phyloP scores from a whole-genome alignment of 768 basidiomycete genomes.

The Amylocystis lapponica region DNA sequence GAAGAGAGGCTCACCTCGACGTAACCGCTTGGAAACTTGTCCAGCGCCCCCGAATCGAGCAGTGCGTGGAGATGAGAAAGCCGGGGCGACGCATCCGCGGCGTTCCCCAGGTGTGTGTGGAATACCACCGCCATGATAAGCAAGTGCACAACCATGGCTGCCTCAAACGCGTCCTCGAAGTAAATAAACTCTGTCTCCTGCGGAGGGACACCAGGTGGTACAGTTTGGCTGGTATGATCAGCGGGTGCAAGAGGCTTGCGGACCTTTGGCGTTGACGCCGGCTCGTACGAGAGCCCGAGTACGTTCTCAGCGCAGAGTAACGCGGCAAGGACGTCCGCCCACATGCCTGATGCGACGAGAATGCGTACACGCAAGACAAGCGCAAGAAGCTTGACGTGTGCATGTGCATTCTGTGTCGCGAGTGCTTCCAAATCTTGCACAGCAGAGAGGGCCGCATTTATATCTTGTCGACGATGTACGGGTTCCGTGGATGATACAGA shows the following conservation, averaged over 20 bases:
- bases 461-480: conserved; percentile 16
- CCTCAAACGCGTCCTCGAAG: conserved; percentile 30
- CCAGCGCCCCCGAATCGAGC: conserved; percentile 52
- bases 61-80: conserved; percentile 58
- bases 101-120: conserved; percentile 53
- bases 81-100: conserved; percentile 41
- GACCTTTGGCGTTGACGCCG: conserved; percentile 14
- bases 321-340: conserved; percentile 45
- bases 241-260: conserved; percentile 5
- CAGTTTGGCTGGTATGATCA: neutral
- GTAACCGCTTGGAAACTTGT: conserved; percentile 33
- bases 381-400: conserved; percentile 42
- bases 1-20: conserved; percentile 27
- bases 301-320: conserved; percentile 44
- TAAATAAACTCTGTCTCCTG: conserved; percentile 18
- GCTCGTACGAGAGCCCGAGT: conserved; percentile 36
- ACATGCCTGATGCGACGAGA: conserved; percentile 48
- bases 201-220: neutral
- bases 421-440: conserved; percentile 29
- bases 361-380: conserved; percentile 53
- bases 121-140: conserved; percentile 59
- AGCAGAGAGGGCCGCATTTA: conserved; percentile 23
- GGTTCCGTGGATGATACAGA: conserved; percentile 11
- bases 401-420: conserved; percentile 30
- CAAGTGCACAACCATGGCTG: conserved; percentile 47